Evolutionary conservation across 108 stramenopile genomes (phyloP), one percentile per base, ranked within the genome.

Genomic region (Cyclotella baltica): DNA sequence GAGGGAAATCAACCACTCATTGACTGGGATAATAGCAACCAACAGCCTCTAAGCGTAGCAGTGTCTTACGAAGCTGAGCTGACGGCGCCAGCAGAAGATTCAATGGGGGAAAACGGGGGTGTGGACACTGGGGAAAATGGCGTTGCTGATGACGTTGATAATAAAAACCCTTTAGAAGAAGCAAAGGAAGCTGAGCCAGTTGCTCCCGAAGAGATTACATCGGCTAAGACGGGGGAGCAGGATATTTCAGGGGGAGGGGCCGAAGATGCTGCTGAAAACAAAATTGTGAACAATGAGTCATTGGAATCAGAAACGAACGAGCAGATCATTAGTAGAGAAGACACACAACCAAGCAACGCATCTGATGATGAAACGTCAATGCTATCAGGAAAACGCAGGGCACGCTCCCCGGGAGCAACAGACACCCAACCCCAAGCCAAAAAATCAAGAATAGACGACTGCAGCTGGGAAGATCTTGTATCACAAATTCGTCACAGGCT

Each of bases 401-500:
- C 40, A 18, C 43, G 64, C 13, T 43, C 64, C 3, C 43, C 15
- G 1, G 64, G 64, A 9, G 27, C 11, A 36, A 31, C 33, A 62
- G 36, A 62, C 23, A 34, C 22, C 3, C 27, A 46, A 4, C 64
- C 64, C 23, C 29, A 23, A 23, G 15, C 33, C 6, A 62, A 36
- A 36, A 29, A 33, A 47, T 19, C 43, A n/a, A 47, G 64, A 19
- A 3, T 29, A 15, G 31, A 33, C 2, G 38, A 70, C 34, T 33
- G n/a, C 36, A 36, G 56, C 47, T 77, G 76, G 76, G 76, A 77
- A 51, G 40, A 46, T 33, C 47, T 77, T 46, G 62, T 51, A 51
- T 29, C 27, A 15, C 59, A 77, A 16, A 43, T 81, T 22, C 68
- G 67, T 4, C 34, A 38, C 8, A 67, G 73, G 37, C 80, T 81